Base-by-base conservation (phyloP, 1,139 yeast species). In the Sugiyamaella japonica region DNA sequence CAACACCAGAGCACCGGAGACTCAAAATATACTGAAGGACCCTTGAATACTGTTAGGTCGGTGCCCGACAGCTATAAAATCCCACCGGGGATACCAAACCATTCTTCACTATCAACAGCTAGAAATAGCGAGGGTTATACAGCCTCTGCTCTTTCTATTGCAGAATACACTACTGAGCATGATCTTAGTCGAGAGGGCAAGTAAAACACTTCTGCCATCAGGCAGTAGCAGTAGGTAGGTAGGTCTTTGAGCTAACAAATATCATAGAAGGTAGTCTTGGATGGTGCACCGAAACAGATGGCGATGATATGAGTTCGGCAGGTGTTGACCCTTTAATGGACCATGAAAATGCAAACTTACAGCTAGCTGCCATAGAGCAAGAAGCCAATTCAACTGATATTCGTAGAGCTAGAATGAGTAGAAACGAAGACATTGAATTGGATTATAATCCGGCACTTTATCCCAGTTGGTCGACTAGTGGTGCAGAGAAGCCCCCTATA, bases 401-500 rank as follows among this genome's bases (percentile, higher is more conserved):
- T 42, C 47, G 45, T 16, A 42, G 32, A 12, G 46, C 46, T 7
- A 15, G 31, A 12, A 48, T 16, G 16, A 32, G 17, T 10, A 34
- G 17, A 29, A 17, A 6, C 20, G 42, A 40, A n/a, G 52, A 28
- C 5, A n/a, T 40, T 2, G 8, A 31, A 4, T 48, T 49, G 28
- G 42, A 34, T 28, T 39, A 17, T 17, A 31, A 17, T 13, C 37
- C 54, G 10, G 45, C 23, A n/a, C 7, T 23, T 16, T 51, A 45
- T 20, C 48, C 45, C n/a, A 46, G 50, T 29, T 51, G 54, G 54
- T 6, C 8, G 12, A n/a, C 47, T 25, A 41, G 8, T 42, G 43
- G 15, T 23, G 34, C n/a, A n/a, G 31, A 31, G 6, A 42, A 13
- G 7, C 68, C 71, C 2, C 81, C 82, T 1, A 72, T 78, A 23